phyloP scores from a whole-genome alignment of 1,284 basidiomycete species.

The Pseudozyma thailandica region DNA sequence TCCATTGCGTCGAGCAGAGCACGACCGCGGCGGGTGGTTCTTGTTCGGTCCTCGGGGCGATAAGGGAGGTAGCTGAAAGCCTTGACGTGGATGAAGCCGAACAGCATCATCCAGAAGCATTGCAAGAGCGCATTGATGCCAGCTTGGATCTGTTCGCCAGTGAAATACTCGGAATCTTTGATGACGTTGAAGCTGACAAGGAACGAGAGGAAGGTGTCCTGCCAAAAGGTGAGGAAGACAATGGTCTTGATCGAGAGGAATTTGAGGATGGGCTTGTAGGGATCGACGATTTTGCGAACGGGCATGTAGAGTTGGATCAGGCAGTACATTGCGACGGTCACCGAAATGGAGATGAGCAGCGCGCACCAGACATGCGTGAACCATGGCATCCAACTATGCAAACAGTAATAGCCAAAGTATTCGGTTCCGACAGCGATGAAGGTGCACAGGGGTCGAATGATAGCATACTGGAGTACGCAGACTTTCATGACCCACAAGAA shows the following conservation, averaged over 20 bases:
- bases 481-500: constrained; percentile 82
- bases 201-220: constrained; percentile 75
- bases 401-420: constrained; percentile 77
- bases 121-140: constrained; percentile 78
- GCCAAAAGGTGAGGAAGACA: constrained; percentile 84
- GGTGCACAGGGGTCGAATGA: constrained; percentile 76
- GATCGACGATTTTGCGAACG: constrained; percentile 73
- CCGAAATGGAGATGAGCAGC: constrained; percentile 76
- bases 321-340: constrained; percentile 82
- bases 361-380: constrained; percentile 76
- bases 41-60: constrained; percentile 58
- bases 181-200: constrained; percentile 76
- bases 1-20: constrained; percentile 55
- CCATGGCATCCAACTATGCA: constrained; percentile 76
- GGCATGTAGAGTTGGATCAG: constrained; percentile 79
- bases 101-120: constrained; percentile 76
- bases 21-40: constrained; percentile 34
- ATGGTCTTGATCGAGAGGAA: constrained; percentile 77
- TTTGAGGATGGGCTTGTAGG: constrained; percentile 77
- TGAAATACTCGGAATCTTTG: constrained; percentile 74
- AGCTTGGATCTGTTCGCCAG: constrained; percentile 78
- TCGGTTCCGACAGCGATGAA: constrained; percentile 76
- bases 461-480: constrained; percentile 82
- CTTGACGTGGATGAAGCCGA: constrained; percentile 78
- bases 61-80: constrained; percentile 81